These are phyloP conservation scores for Vitis rupestris DNA, from an alignment of 164 flowering plant species.

Conservation along the genomic window DNA sequence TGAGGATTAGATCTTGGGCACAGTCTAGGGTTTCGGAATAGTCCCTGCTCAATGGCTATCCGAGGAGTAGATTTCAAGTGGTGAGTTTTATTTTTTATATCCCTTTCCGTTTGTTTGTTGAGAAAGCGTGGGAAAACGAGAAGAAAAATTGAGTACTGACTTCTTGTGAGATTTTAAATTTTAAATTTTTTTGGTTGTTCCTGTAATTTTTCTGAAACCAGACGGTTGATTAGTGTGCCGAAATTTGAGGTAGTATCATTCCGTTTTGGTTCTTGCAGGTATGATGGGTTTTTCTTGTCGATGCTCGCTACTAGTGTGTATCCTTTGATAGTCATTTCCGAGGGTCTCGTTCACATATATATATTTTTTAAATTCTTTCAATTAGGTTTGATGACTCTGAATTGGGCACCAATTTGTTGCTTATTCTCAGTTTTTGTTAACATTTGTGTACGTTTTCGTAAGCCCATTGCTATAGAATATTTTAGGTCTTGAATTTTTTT, in stretches of 20 bases:
- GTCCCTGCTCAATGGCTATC: slow-evolving; percentile 53
- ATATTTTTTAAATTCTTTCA: background rate
- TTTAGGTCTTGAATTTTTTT: background rate
- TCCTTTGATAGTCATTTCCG: slow-evolving; percentile 38
- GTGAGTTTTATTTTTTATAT: slow-evolving; percentile 24
- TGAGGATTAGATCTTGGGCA: slow-evolving; percentile 4
- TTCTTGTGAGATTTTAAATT: background rate
- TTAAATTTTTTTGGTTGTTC: background rate
- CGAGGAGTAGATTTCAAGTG: slow-evolving; percentile 92
- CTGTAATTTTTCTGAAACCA: background rate
- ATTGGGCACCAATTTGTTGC: background rate
- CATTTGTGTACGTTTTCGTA: background rate
- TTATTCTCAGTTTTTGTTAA: background rate
- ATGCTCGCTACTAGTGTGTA: slow-evolving; percentile 98
- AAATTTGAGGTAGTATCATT: background rate
- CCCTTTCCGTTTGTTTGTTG: background rate
- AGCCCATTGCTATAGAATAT: background rate
- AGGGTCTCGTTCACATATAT: too few species aligned
- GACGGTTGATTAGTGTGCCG: too few species aligned
- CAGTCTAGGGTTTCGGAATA: slow-evolving; percentile 19
- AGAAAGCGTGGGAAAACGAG: too few species aligned
- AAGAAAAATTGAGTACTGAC: too few species aligned
- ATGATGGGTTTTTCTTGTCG: slow-evolving; percentile 96
- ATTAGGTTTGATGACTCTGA: background rate
- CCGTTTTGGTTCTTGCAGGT: slow-evolving; percentile 54